Evolutionary conservation across 2,329 filamentous ascomycete genomes (phyloP).

Genomic region (Cytospora leucostoma): DNA sequence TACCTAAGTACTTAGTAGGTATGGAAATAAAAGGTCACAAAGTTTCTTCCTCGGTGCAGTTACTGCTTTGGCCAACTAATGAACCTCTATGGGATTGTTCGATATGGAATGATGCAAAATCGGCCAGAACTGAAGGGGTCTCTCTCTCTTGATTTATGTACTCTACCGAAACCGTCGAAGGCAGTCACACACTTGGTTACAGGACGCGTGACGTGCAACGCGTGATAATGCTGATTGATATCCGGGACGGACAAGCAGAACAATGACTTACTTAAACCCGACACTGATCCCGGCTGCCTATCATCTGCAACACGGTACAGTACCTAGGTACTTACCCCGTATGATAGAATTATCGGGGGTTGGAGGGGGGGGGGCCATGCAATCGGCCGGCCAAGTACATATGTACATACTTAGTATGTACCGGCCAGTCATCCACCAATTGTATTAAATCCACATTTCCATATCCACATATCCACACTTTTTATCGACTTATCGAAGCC

Average conservation of each 20-base stretch:
- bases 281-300: too few species aligned
- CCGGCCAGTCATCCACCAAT: too few species aligned
- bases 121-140: background rate
- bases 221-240: background rate
- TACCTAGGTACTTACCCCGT: background rate
- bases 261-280: too few species aligned
- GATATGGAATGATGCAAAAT: background rate
- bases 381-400: too few species aligned
- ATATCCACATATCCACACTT: background rate
- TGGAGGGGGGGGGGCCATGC: too few species aligned
- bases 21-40: too few species aligned
- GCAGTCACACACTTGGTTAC: too few species aligned
- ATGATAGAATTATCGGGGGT: slow-evolving; percentile 12
- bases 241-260: slow-evolving; percentile 15
- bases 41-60: too few species aligned
- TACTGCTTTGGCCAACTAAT: too few species aligned
- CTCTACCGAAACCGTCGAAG: background rate
- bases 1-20: too few species aligned
- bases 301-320: background rate
- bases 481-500: background rate
- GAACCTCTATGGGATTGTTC: background rate
- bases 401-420: too few species aligned
- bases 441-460: background rate
- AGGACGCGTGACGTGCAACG: too few species aligned
- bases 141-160: slow-evolving; percentile 9